Conservation (phyloP, 345 rosid species). For the Eucalyptus grandis region DNA sequence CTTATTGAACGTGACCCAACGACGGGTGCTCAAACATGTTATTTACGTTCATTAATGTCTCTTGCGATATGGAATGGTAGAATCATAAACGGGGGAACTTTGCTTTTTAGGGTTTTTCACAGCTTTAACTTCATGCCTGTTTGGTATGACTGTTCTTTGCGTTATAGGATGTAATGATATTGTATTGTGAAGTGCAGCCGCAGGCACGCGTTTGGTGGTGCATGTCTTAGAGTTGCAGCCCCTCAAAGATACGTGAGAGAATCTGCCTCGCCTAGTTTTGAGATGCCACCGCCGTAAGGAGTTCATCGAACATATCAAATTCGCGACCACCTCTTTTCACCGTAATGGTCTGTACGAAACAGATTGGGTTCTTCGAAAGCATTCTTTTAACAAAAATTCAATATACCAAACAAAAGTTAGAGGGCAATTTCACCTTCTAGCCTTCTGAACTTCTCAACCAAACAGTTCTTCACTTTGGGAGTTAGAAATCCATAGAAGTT, state of each 20-base stretch:
- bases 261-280: background rate
- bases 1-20: background rate
- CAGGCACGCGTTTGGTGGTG: background rate
- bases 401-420: background rate
- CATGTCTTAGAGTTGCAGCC: background rate
- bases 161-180: background rate
- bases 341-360: too few species aligned
- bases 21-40: background rate
- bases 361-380: background rate
- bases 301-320: background rate
- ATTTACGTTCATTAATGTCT: background rate
- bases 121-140: background rate
- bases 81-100: background rate
- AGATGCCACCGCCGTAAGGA: background rate
- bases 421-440: background rate
- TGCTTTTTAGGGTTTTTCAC: background rate
- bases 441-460: too few species aligned
- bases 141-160: background rate
- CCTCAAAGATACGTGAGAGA: background rate
- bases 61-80: background rate
- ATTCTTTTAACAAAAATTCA: background rate
- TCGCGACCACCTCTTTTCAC: background rate
- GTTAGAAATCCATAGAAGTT: background rate
- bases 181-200: background rate
- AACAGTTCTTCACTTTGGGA: background rate